Percentiles rank a stretch among this genome's conserved stretches.
phyloP scores from a whole-genome alignment of 2,329 filamentous ascomycete genomes.

The Didymella pinodella region DNA sequence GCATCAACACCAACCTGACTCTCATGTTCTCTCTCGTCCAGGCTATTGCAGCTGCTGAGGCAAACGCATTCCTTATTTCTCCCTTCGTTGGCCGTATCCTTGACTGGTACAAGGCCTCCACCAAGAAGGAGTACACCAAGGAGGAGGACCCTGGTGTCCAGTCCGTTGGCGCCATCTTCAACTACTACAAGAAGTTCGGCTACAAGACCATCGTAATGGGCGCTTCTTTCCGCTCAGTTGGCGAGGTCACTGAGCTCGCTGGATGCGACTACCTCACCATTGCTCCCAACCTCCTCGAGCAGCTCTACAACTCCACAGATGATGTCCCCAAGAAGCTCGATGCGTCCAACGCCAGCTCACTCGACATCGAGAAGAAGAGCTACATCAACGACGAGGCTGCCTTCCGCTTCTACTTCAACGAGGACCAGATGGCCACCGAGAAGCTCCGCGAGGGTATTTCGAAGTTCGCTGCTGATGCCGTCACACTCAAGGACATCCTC shows the following conservation, averaged over 20 bases:
- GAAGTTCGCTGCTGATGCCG: constrained; percentile 96
- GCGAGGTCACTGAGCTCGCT: constrained; percentile 97
- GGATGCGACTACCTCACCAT: constrained; percentile 99
- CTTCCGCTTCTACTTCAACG: constrained; percentile 99
- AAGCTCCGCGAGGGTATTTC: constrained; percentile 99
- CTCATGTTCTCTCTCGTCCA: constrained; percentile 97
- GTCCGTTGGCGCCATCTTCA: constrained; percentile 92
- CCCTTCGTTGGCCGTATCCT: constrained; percentile 99
- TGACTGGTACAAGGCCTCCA: constrained; percentile 97
- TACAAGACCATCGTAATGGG: constrained; percentile 99
- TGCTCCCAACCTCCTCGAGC: constrained; percentile 91
- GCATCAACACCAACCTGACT: constrained; percentile 98
- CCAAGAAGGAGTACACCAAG: constrained; percentile 91
- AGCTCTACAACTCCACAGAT: constrained; percentile 84
- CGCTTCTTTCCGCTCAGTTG: constrained; percentile 93
- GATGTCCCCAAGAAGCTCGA: constrained; percentile 93
- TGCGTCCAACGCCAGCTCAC: constrained; percentile 67
- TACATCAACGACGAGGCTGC: constrained; percentile 89
- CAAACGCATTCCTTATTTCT: constrained; percentile 95
- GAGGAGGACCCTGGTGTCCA: constrained; percentile 95
- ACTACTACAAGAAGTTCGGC: constrained; percentile 99
- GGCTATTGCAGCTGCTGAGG: constrained; percentile 95
- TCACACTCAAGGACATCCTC: constrained; percentile 91
- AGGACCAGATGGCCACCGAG: constrained; percentile 99
- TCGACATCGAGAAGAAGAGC: constrained; percentile 84